phyloP scores from a whole-genome alignment of 2,329 filamentous ascomycete species.

The Cordyceps cicadae region DNA sequence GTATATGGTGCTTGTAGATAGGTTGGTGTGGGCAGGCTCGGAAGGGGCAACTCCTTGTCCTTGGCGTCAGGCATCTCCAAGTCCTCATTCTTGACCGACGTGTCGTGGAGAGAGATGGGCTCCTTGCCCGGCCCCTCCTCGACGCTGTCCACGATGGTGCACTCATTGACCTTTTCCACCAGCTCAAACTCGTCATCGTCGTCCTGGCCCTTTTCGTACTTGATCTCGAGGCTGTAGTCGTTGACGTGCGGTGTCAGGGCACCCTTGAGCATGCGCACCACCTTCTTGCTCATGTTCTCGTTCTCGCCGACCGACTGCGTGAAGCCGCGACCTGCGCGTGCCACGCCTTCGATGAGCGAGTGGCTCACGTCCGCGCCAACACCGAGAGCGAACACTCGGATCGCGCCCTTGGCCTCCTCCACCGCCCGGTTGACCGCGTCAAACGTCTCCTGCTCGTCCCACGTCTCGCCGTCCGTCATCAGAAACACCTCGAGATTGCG shows the following conservation, averaged over 20 bases:
- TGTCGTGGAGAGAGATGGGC: slow-evolving; percentile 53
- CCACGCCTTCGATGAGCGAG: slow-evolving; percentile 46
- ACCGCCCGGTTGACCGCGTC: slow-evolving; percentile 35
- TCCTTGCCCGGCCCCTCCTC: slow-evolving; percentile 14
- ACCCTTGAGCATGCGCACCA: slow-evolving; percentile 67
- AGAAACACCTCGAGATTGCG: slow-evolving; percentile 46
- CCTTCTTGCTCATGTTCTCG: slow-evolving; percentile 60
- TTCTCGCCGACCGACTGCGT: slow-evolving; percentile 52
- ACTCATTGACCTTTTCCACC: slow-evolving; percentile 48
- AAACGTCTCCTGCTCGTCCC: slow-evolving; percentile 37
- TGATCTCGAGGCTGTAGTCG: slow-evolving; percentile 56
- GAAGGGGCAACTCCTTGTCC: slow-evolving; percentile 35
- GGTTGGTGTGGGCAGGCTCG: slow-evolving; percentile 42
- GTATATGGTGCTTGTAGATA: slow-evolving; percentile 55
- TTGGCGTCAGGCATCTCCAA: slow-evolving; percentile 20
- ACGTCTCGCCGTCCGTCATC: slow-evolving; percentile 49
- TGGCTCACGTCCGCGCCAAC: slow-evolving; percentile 44
- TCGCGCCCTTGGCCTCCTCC: slow-evolving; percentile 29
- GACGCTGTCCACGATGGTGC: slow-evolving; percentile 30
- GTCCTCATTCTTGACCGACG: slow-evolving; percentile 35
- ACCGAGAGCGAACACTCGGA: slow-evolving; percentile 48
- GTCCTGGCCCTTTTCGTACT: slow-evolving; percentile 35
- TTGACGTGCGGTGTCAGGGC: slow-evolving; percentile 57
- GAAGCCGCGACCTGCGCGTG: slow-evolving; percentile 48
- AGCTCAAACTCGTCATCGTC: slow-evolving; percentile 52